Base-by-base conservation (phyloP, 139 green algal genomes). In the Closterium sp. region DNA sequence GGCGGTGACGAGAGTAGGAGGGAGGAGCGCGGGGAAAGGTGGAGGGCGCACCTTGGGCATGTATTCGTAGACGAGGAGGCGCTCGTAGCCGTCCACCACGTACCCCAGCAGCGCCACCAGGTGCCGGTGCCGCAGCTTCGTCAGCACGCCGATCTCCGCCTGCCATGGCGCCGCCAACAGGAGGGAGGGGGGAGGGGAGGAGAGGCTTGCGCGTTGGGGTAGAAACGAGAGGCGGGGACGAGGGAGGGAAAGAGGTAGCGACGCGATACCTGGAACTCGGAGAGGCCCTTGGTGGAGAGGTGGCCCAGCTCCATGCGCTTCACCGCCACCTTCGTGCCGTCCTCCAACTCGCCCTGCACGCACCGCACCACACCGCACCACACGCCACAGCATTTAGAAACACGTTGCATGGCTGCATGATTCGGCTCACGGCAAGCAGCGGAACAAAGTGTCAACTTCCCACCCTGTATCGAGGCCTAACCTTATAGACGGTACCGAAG, bases 61-160 rank as follows among this genome's bases (percentile, higher is more conserved):
- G 87, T 88, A 94, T 33, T 94, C 91, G 91, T 94, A 94, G 32
- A 94, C 91, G 31, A 94, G 87, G 12, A 94, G 87, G 10, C 91
- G 38, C 88, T 94, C 88, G 35, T 89, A 89, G n/a, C 76, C 88
- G 30, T 96, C 95, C 2, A 93, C 91, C 34, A 95, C 96, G 34
- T 92, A 94, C 21, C 95, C 95, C 31, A 96, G 90, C 55, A 96
- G 91, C 16, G 33, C 85, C 1, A 96, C 88, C 16, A 96, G 87
- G 85, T 96, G 93, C 32, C 69, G 28, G 85, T 96, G 93, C 33
- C 87, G 86, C 43, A 95, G 84, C 30, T 90, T 88, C 34, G 38
- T 87, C 89, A 96, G 85, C 66, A 94, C 94, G 83, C 30, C 83
- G 19, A 95, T 91, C 90, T 96, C 95, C 55, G 95, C 90, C 88